These are phyloP conservation scores for Centella asiatica DNA, from an alignment of 129 eudicot species.

Conservation along the genomic window DNA sequence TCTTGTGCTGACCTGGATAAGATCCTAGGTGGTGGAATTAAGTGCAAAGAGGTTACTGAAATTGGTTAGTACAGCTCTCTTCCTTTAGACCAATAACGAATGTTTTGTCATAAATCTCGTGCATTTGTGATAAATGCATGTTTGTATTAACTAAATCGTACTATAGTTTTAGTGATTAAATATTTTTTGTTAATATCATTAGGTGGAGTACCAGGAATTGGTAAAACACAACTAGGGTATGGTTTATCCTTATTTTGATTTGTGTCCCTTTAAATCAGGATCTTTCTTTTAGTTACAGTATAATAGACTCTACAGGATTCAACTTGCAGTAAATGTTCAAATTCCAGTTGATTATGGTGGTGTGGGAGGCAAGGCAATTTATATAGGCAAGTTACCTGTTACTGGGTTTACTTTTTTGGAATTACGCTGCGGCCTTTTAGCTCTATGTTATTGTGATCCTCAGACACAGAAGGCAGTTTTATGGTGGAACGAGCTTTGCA, in stretches of 20 bases:
- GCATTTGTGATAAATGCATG: not conserved
- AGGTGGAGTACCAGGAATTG: constrained; percentile 99
- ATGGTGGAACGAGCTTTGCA: constrained; percentile 96
- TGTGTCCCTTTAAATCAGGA: not conserved
- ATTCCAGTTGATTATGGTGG: constrained; percentile 82
- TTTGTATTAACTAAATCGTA: no score
- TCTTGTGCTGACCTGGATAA: constrained; percentile 77
- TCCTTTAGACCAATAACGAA: not conserved
- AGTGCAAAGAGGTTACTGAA: constrained; percentile 90
- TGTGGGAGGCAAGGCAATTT: constrained; percentile 76
- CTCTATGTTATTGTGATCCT: constrained; percentile 13
- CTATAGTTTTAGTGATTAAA: constrained; percentile 61
- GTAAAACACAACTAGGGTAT: constrained; percentile 97
- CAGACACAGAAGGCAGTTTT: constrained; percentile 98
- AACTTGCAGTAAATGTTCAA: constrained; percentile 92
- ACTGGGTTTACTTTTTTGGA: not conserved
- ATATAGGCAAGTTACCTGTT: constrained; percentile 48
- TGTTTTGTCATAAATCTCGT: not conserved
- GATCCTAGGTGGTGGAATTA: constrained; percentile 84
- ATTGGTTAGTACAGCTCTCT: not conserved
- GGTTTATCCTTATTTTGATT: constrained; percentile 3
- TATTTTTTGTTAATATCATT: constrained; percentile 7
- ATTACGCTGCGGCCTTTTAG: constrained; percentile 1
- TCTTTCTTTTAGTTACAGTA: not conserved
- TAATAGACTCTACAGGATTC: constrained; percentile 55